Evolutionary conservation across 768 basidiomycete genomes (phyloP).

Genomic region (Cystofilobasidium macerans): DNA sequence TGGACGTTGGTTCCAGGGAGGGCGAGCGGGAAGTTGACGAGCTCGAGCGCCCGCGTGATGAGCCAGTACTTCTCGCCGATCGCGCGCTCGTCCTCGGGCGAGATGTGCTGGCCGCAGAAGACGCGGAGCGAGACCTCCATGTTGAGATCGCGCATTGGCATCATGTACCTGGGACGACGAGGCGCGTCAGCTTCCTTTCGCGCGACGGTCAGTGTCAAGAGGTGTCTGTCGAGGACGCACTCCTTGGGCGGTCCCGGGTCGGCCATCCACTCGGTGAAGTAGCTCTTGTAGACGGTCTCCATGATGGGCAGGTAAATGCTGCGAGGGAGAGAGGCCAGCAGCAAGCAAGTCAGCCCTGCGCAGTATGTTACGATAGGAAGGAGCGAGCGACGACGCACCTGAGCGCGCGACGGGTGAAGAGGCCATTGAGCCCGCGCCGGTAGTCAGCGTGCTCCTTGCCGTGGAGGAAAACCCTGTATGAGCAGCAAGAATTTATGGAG

Average conservation of each 20-base stretch:
- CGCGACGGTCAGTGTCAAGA: neutral
- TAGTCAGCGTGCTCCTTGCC: constrained; percentile 90
- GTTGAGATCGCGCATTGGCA: constrained; percentile 81
- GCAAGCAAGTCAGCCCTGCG: neutral
- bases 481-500: neutral
- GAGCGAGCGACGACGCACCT: constrained; percentile 46
- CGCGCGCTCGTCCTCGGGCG: constrained; percentile 61
- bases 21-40: constrained; percentile 96
- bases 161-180: constrained; percentile 47
- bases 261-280: constrained; percentile 62
- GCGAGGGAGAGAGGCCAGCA: neutral
- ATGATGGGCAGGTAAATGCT: constrained; percentile 78
- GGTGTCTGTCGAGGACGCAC: constrained; percentile 30
- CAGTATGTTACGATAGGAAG: neutral
- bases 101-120: constrained; percentile 85
- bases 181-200: neutral
- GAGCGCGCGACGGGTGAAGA: constrained; percentile 91
- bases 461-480: constrained; percentile 81
- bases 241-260: constrained; percentile 42
- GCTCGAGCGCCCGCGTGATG: constrained; percentile 87
- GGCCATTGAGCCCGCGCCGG: constrained; percentile 72
- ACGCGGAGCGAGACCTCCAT: constrained; percentile 95
- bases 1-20: constrained; percentile 94
- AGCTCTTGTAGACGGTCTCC: constrained; percentile 66
- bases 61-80: constrained; percentile 92